Percentiles rank a stretch among this genome's conserved stretches.
These are phyloP conservation scores for Colletotrichum costaricense DNA, from an alignment of 2,329 filamentous ascomycete genomes.

Conservation along the genomic window DNA sequence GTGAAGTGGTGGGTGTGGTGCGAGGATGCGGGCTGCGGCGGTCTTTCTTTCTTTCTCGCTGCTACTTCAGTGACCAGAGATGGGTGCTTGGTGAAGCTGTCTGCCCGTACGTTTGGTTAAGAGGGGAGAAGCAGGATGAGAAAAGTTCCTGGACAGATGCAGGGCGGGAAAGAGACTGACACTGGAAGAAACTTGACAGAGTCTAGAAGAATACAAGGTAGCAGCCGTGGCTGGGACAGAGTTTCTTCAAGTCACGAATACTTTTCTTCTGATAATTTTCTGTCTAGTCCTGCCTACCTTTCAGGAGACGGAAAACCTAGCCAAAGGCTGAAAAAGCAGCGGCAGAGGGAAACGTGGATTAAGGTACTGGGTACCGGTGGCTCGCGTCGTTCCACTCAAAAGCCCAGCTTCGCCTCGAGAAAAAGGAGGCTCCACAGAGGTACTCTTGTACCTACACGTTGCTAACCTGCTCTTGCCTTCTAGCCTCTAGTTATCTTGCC, in stretches of 20 bases:
- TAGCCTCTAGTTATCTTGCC: background rate
- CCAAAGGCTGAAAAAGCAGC: background rate
- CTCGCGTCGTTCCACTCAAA: background rate
- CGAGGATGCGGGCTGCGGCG: constrained; percentile 2
- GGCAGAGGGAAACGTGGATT: background rate
- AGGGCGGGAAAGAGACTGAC: background rate
- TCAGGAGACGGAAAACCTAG: background rate
- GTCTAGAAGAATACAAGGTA: background rate
- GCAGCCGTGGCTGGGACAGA: constrained; percentile 2
- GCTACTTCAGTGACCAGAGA: background rate
- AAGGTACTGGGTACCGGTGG: background rate
- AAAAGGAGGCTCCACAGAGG: constrained; percentile 2
- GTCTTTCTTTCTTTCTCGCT: background rate
- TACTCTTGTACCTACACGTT: background rate
- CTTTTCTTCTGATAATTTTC: background rate
- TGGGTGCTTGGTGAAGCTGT: background rate
- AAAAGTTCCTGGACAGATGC: background rate
- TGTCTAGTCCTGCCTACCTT: background rate
- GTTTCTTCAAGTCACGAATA: background rate
- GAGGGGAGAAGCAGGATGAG: background rate
- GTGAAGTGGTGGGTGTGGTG: constrained; percentile 1
- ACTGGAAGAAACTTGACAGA: background rate
- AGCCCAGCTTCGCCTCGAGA: background rate
- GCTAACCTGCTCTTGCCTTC: background rate
- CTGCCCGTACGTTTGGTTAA: background rate